These are phyloP conservation scores for Solanum ahanhuiri DNA, from an alignment of 257 asterid species.

Conservation along the genomic window DNA sequence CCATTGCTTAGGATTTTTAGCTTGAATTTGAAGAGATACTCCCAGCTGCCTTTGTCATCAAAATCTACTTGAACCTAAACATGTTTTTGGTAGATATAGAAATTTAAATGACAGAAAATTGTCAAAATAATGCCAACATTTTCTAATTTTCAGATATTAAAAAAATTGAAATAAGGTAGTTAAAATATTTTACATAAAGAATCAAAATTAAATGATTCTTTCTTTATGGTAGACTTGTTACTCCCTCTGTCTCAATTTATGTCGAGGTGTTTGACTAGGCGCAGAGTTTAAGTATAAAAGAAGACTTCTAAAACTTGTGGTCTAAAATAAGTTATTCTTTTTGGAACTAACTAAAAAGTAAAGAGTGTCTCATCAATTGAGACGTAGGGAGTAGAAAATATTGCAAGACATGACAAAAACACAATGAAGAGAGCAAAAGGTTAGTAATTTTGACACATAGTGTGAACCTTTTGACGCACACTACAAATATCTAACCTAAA, in stretches of 20 bases:
- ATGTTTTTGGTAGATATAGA: not conserved
- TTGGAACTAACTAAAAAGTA: not conserved
- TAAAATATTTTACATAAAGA: not conserved
- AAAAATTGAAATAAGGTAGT: not conserved
- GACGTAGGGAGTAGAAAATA: not conserved
- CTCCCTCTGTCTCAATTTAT: too few species aligned
- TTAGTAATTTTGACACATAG: conserved; percentile 18
- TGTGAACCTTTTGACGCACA: conserved; percentile 50
- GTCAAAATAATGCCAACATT: not conserved
- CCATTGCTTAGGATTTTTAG: too few species aligned
- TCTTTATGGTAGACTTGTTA: not conserved
- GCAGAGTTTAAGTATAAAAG: not conserved
- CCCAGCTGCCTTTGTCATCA: conserved; percentile 80
- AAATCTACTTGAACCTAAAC: conserved; percentile 72
- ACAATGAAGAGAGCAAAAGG: not conserved
- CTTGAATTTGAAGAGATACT: conserved; percentile 63
- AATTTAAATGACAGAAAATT: not conserved
- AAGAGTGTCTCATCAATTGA: not conserved
- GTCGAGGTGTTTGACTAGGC: not conserved
- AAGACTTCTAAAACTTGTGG: not conserved
- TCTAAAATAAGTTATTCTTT: not conserved
- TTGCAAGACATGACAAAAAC: not conserved
- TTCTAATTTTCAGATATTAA: not conserved
- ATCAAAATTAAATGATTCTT: not conserved
- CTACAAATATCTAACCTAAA: conserved; percentile 87